Conservation (phyloP, 495 filamentous ascomycete species). For the Talaromyces borbonicus region DNA sequence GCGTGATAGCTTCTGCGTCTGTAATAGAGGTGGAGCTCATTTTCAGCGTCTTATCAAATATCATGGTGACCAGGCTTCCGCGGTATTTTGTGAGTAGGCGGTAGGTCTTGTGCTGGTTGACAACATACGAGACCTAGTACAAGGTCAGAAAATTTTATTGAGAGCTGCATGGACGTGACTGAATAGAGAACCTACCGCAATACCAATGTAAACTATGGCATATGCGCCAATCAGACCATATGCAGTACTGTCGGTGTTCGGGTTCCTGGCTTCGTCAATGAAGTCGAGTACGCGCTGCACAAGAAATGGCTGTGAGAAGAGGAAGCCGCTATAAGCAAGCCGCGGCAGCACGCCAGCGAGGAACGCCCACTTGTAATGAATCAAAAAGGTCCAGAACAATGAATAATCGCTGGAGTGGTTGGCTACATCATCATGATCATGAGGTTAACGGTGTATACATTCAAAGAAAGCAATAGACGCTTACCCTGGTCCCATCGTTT, state of each 20-base stretch:
- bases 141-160: slow-evolving; percentile 1
- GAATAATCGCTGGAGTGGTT: slow-evolving; percentile 23
- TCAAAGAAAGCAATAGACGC: neutral
- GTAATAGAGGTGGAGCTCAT: slow-evolving; percentile 27
- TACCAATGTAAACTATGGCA: slow-evolving; percentile 44
- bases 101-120: slow-evolving; percentile 42
- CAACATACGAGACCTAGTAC: slow-evolving; percentile 25
- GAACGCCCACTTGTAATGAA: slow-evolving; percentile 25
- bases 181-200: slow-evolving; percentile 29
- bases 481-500: slow-evolving; percentile 23
- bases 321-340: slow-evolving; percentile 41
- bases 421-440: slow-evolving; percentile 7
- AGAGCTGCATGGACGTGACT: slow-evolving; percentile 25
- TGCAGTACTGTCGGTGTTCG: slow-evolving; percentile 19
- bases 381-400: slow-evolving; percentile 23
- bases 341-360: slow-evolving; percentile 38
- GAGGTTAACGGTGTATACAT: neutral
- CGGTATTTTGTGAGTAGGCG: slow-evolving; percentile 43
- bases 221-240: slow-evolving; percentile 51
- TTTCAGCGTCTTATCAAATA: slow-evolving; percentile 36
- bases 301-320: slow-evolving; percentile 51
- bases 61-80: slow-evolving; percentile 39
- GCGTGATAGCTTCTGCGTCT: slow-evolving; percentile 40
- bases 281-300: slow-evolving; percentile 37
- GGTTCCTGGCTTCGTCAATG: slow-evolving; percentile 24